Evolutionary conservation across 257 asterid species (phyloP).

Genomic region (Fraxinus pennsylvanica): DNA sequence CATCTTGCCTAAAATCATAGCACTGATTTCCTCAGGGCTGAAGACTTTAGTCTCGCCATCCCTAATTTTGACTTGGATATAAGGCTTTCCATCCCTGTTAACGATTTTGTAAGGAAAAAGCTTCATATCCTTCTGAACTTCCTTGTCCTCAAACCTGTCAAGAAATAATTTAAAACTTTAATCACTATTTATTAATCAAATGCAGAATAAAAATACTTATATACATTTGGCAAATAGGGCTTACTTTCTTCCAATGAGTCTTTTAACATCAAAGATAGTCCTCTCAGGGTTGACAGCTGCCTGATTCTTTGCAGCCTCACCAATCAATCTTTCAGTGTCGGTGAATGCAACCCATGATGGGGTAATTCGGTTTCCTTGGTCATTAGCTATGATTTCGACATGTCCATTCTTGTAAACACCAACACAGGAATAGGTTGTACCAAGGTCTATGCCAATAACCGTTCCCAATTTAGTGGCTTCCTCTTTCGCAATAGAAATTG

Average conservation of each 20-base stretch:
- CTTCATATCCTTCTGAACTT: constrained; percentile 91
- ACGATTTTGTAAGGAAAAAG: constrained; percentile 86
- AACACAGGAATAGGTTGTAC: constrained; percentile 94
- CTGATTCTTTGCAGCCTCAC: constrained; percentile 97
- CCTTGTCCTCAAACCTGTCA: constrained; percentile 84
- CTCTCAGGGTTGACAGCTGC: constrained; percentile 89
- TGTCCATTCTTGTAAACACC: constrained; percentile 96
- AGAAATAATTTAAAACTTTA: neutral
- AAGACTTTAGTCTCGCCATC: constrained; percentile 89
- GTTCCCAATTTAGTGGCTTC: constrained; percentile 87
- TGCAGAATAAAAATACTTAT: neutral
- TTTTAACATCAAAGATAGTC: constrained; percentile 88
- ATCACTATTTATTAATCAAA: neutral
- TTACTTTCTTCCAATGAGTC: constrained; percentile 98
- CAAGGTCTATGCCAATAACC: constrained; percentile 90
- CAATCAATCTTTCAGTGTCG: constrained; percentile 82
- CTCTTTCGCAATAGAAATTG: constrained; percentile 58
- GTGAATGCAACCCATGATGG: constrained; percentile 98
- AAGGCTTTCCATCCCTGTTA: constrained; percentile 89
- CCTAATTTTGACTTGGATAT: constrained; percentile 73
- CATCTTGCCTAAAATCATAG: constrained; percentile 88
- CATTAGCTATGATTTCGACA: constrained; percentile 90
- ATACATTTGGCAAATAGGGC: neutral
- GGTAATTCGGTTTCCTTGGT: constrained; percentile 94
- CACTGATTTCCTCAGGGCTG: constrained; percentile 95